These are phyloP conservation scores for Vigna mungo DNA, from an alignment of 306 rosid species.

Conservation along the genomic window DNA sequence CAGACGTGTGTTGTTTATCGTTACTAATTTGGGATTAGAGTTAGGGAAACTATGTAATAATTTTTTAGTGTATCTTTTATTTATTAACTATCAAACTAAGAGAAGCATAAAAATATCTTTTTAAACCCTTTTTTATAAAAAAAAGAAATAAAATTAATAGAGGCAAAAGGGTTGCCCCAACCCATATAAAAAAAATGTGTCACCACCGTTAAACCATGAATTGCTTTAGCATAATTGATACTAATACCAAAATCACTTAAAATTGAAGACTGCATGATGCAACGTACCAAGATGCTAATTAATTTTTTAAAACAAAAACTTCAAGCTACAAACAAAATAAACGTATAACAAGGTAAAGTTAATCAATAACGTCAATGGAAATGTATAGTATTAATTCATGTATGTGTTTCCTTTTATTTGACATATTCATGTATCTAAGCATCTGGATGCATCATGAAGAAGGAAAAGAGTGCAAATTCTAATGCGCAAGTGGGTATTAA, in stretches of 20 bases:
- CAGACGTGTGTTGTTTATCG: background rate
- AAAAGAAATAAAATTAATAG: too few species aligned
- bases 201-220: too few species aligned
- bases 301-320: background rate
- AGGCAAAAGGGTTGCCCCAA: too few species aligned
- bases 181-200: too few species aligned
- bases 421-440: background rate
- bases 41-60: too few species aligned
- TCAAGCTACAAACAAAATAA: background rate
- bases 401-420: background rate
- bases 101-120: too few species aligned
- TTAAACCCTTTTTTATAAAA: too few species aligned
- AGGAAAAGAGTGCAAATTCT: background rate
- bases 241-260: background rate
- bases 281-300: background rate
- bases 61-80: too few species aligned
- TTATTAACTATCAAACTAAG: too few species aligned
- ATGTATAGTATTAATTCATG: background rate
- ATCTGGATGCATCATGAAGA: background rate
- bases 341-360: too few species aligned
- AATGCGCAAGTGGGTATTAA: constrained; percentile 15
- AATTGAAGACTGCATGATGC: background rate
- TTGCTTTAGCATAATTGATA: background rate
- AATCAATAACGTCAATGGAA: too few species aligned
- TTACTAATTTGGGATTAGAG: background rate